Conservation (phyloP, 371 early-diverging fungal species). For the Mucor sp. region DNA sequence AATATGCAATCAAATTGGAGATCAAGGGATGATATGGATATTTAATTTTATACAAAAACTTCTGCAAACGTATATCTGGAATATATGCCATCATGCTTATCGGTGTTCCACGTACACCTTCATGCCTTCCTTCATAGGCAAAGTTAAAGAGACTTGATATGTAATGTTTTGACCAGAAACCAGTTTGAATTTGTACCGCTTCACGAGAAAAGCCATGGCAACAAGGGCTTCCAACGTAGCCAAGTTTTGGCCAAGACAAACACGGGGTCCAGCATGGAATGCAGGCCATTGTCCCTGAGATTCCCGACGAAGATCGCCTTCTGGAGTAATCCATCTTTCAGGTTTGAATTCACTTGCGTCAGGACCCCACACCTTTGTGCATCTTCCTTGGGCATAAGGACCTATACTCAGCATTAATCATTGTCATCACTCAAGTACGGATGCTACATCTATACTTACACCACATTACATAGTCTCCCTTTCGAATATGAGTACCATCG, state of each 20-base stretch:
- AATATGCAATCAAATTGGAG: neutral
- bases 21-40: neutral
- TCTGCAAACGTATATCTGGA: neutral
- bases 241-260: conserved; percentile 62
- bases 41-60: neutral
- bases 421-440: too few relatives aligned
- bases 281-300: conserved; percentile 49
- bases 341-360: conserved; percentile 62
- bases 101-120: conserved; percentile 34
- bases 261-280: conserved; percentile 73
- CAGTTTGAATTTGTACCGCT: conserved; percentile 41
- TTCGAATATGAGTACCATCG: conserved; percentile 62
- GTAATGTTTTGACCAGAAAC: conserved; percentile 40
- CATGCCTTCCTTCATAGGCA: conserved; percentile 55
- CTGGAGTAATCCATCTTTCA: conserved; percentile 59
- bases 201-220: conserved; percentile 38
- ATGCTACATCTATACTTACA: neutral
- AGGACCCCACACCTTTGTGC: conserved; percentile 58
- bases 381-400: conserved; percentile 60
- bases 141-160: conserved; percentile 39
- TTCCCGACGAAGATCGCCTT: conserved; percentile 39
- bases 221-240: conserved; percentile 51
- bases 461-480: conserved; percentile 59
- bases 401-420: too few relatives aligned
- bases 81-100: neutral